These are phyloP conservation scores for Poronia punctata DNA, from an alignment of 495 filamentous ascomycete genomes.

Conservation along the genomic window DNA sequence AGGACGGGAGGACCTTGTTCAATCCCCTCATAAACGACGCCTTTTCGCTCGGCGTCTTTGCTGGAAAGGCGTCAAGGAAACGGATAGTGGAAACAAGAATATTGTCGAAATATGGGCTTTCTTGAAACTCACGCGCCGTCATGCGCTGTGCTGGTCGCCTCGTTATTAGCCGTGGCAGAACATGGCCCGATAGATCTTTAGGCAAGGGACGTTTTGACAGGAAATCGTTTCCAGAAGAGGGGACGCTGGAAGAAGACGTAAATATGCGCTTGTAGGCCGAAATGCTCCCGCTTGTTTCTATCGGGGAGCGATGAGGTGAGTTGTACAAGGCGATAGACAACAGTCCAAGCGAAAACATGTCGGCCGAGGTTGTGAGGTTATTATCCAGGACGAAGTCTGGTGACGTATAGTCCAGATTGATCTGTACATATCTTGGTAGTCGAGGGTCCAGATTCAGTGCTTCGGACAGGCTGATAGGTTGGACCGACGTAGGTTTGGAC, in stretches of 20 bases:
- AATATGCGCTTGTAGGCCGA: conserved; percentile 79
- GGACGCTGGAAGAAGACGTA: conserved; percentile 64
- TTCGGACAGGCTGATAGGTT: conserved; percentile 73
- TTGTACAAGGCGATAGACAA: conserved; percentile 88
- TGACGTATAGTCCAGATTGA: conserved; percentile 87
- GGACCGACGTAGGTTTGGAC: conserved; percentile 58
- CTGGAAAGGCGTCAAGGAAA: conserved; percentile 82
- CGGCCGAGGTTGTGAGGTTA: conserved; percentile 68
- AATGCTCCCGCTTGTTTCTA: conserved; percentile 70
- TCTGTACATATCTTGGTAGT: conserved; percentile 72
- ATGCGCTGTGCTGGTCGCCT: conserved; percentile 77
- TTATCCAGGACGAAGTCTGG: conserved; percentile 90
- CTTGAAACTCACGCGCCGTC: conserved; percentile 86
- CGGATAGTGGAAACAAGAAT: conserved; percentile 92
- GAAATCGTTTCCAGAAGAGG: conserved; percentile 73
- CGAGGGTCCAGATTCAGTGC: conserved; percentile 80
- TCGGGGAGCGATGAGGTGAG: conserved; percentile 77
- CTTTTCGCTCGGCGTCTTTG: conserved; percentile 88
- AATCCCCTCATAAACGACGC: conserved; percentile 84
- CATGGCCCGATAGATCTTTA: conserved; percentile 61
- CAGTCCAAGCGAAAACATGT: conserved; percentile 89
- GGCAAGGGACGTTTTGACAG: conserved; percentile 72
- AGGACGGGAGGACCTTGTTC: conserved; percentile 76
- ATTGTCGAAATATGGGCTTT: conserved; percentile 92
- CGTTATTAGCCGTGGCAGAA: conserved; percentile 78